phyloP scores from a whole-genome alignment of 345 rosid species.

The Murraya paniculata region DNA sequence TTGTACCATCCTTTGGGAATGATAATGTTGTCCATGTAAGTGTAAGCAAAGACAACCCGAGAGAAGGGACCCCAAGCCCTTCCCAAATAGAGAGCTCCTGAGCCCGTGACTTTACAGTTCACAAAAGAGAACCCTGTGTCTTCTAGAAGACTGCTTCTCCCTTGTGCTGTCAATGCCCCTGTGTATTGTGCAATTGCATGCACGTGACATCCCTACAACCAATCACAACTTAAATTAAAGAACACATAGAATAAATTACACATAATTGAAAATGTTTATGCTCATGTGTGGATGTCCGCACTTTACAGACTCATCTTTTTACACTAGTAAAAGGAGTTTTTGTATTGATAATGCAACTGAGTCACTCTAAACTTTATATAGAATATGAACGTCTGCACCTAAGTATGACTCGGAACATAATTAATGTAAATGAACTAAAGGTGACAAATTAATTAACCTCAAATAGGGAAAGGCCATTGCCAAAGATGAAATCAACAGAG shows the following conservation, averaged over 20 bases:
- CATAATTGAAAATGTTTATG: too few relatives aligned
- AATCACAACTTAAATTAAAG: neutral
- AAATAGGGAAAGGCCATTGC: slow-evolving; percentile 85
- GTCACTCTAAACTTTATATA: too few relatives aligned
- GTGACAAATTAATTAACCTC: slow-evolving; percentile 47
- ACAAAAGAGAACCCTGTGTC: slow-evolving; percentile 99
- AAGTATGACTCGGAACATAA: too few relatives aligned
- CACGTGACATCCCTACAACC: slow-evolving; percentile 71
- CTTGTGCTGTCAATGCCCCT: slow-evolving; percentile 86
- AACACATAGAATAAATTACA: too few relatives aligned
- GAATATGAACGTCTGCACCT: too few relatives aligned
- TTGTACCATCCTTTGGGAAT: slow-evolving; percentile 94
- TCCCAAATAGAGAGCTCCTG: slow-evolving; percentile 89
- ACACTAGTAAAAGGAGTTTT: too few relatives aligned
- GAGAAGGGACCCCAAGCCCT: slow-evolving; percentile 99
- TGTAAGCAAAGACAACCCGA: slow-evolving; percentile 91
- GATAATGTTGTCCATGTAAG: slow-evolving; percentile 92
- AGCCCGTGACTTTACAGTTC: slow-evolving; percentile 92
- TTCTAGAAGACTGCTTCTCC: slow-evolving; percentile 68
- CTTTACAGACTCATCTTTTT: too few relatives aligned
- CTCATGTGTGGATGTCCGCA: too few relatives aligned
- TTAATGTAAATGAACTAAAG: too few relatives aligned
- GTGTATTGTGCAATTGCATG: slow-evolving; percentile 68
- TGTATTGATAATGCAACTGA: too few relatives aligned
- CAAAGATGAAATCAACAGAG: slow-evolving; percentile 91